Base-by-base conservation (phyloP, 306 rosid species). In the Malus sylvestris region DNA sequence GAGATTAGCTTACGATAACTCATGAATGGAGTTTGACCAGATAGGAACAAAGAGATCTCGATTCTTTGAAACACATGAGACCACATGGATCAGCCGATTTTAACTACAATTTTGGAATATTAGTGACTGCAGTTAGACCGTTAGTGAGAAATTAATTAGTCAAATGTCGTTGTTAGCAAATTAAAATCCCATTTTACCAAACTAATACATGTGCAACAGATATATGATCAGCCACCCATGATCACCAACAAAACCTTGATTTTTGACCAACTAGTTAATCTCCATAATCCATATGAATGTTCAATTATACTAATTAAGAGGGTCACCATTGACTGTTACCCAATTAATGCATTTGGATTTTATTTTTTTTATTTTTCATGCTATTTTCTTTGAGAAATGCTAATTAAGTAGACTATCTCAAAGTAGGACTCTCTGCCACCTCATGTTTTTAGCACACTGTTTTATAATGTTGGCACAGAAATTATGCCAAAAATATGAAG, bases 61-160 rank as follows among this genome's bases (percentile, higher is more conserved):
- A 74, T 44, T 62, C 70, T 46, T 30, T 30, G 38, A 79, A 88
- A 87, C 88, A 88, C 90, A 90, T 82, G 93, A 85, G 85, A 79
- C 83, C 96, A 88, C 93, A 86, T 91, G 96, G 78, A 87, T 45
- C 44, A 62, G 16, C 70, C 49, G 70, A 62, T 74, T 45, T 29
- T 62, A 73, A 45, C 78, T 15, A 74, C 83, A 62, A 18, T 49
- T 49, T 49, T 49, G 55, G 55, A 49, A 15, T 49, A 49, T 49
- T 49, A 49, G 55, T 49, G 76, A 84, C 82, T 73, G 71, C 76
- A 74, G 66, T 77, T 69, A 61, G 78, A 70, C 82, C 63, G 69
- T 86, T 81, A 74, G 45, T 32, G 72, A 77, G 77, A 84, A 61
- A 65, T 63, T 83, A 76, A 58, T 63, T 83, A 80, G 72, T 76